Conservation (phyloP, 805 yeast species). For the Pichia thaimueangensis region DNA sequence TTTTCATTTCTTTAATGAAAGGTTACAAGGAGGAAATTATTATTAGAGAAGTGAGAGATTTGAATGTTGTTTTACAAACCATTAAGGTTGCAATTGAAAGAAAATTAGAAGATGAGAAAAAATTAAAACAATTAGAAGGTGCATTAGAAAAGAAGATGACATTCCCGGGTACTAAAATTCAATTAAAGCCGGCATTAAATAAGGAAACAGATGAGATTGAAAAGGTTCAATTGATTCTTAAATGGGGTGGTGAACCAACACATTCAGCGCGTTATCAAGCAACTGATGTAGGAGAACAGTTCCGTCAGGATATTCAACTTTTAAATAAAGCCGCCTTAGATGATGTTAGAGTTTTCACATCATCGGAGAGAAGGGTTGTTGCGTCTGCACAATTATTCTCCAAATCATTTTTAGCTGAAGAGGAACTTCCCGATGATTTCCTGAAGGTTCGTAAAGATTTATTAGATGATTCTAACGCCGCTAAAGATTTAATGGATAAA, state of each 20-base stretch:
- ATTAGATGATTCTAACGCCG: constrained; percentile 95
- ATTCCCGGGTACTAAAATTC: constrained; percentile 95
- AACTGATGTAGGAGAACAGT: constrained; percentile 89
- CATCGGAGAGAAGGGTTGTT: constrained; percentile 91
- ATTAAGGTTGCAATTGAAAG: constrained; percentile 76
- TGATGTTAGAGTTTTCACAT: constrained; percentile 80
- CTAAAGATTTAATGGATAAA: constrained; percentile 94
- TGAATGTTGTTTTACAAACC: constrained; percentile 78
- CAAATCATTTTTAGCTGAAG: constrained; percentile 65
- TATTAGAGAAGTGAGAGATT: constrained; percentile 81
- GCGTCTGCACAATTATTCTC: constrained; percentile 86
- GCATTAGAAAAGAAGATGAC: constrained; percentile 85
- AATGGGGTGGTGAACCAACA: constrained; percentile 99
- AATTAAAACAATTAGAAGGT: constrained; percentile 65
- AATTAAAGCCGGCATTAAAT: constrained; percentile 80
- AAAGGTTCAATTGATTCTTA: constrained; percentile 89
- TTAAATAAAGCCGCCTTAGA: constrained; percentile 79
- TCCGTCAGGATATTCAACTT: constrained; percentile 84
- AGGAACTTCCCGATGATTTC: constrained; percentile 68
- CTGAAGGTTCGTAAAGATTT: constrained; percentile 82
- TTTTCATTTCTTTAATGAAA: constrained; percentile 78
- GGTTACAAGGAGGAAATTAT: constrained; percentile 96
- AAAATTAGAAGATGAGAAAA: constrained; percentile 71
- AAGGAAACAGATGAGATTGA: constrained; percentile 62
- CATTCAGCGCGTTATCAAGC: constrained; percentile 96